Base-by-base conservation (phyloP, 2,329 filamentous ascomycete species). In the Pestalotiopsis fici region DNA sequence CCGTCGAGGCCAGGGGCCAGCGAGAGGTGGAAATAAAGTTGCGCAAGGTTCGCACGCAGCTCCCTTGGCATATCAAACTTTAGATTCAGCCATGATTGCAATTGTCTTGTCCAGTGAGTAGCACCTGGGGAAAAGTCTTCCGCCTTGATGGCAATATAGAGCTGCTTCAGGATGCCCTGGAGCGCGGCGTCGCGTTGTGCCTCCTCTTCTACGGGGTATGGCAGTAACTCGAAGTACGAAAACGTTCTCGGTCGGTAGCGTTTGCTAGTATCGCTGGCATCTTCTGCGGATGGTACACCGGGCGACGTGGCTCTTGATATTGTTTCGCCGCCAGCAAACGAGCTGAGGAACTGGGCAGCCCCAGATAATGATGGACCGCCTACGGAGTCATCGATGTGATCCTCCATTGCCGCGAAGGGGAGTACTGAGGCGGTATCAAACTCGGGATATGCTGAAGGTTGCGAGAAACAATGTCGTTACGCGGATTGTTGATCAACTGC, bases 1-100 rank as follows among this genome's bases (percentile, higher is more conserved):
- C 88, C 87, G 76, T 98, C 95, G 66, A 99, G 86, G 3, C 97
- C 96, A 0, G 95, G 96, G 31, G 96, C 93, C 69, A 99, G 86
- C 4, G 94, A 88, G 68, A 99, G 91, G 81, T 97, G 94, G 81
- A 97, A 99, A 82, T 98, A 99, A 47, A 99, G 86, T 81, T 91
- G 93, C 35, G 96, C 93, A 35, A 99, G 88, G 79, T 89, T 93
- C 61, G 94, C 90, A 67, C 97, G 88, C 72, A 95, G 90, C 77
- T 92, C 91, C 74, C 93, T 90, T 60, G 94, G 93, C 78, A 97
- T 94, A 82, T 99, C 95, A 78, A 99, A 99, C 85, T 99, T 99
- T 80, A 99, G 89, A 65, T 92, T 93, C 72, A 99, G 86, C 96
- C 97, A 99, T 80, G 92, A 93, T 77, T 95, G 90, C 60, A 99